Percentiles rank a stretch among this genome's conserved stretches.
phyloP scores from a whole-genome alignment of 2,329 filamentous ascomycete genomes.

The Fusarium sp. region DNA sequence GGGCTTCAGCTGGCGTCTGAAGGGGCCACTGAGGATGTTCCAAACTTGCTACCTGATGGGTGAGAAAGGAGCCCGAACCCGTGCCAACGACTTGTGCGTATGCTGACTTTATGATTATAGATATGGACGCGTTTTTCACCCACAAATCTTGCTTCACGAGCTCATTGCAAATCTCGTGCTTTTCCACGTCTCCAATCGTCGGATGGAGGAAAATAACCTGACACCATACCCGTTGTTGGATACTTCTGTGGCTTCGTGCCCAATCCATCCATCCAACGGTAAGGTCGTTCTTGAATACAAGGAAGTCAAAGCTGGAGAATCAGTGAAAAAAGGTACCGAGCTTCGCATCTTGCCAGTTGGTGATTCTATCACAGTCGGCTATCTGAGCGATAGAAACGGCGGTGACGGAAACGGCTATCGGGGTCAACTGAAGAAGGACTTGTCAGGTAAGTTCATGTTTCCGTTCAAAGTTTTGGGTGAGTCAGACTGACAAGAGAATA shows the following conservation, averaged over 20 bases:
- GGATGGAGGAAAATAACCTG: not conserved
- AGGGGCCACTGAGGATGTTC: not conserved
- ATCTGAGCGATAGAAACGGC: conserved; percentile 7
- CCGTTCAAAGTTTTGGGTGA: not conserved
- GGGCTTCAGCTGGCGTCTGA: not conserved
- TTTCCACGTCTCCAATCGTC: conserved; percentile 10
- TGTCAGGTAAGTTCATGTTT: conserved; percentile 5
- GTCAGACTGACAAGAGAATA: not conserved
- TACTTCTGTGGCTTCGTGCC: not conserved
- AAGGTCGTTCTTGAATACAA: conserved; percentile 11
- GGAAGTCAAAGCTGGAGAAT: not conserved
- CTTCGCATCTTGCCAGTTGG: conserved; percentile 15
- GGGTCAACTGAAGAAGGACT: not conserved
- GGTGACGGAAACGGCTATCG: conserved; percentile 23
- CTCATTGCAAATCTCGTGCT: conserved; percentile 15
- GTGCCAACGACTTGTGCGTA: too few species aligned
- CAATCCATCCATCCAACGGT: not conserved
- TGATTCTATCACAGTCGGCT: conserved; percentile 26
- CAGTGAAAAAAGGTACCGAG: conserved; percentile 4
- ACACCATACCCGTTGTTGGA: not conserved
- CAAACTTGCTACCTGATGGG: conserved; percentile 19
- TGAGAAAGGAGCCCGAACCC: not conserved
- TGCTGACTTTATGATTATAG: not conserved
- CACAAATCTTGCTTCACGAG: conserved; percentile 6
- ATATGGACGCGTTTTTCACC: conserved; percentile 19